Conservation (phyloP, 805 yeast species). For the Saccharomyces jurei region DNA sequence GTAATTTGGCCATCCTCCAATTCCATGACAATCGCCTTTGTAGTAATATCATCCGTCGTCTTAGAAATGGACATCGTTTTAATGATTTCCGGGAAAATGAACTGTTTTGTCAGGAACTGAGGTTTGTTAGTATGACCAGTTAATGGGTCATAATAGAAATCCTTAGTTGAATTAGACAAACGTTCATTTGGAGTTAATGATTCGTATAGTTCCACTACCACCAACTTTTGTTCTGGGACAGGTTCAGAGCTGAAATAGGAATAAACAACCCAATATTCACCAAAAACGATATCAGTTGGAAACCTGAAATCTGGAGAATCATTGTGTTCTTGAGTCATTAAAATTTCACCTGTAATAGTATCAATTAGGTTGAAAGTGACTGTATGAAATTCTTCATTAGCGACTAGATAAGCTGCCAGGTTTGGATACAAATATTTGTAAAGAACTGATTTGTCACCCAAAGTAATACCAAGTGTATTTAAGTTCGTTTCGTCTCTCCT, state of each 20-base stretch:
- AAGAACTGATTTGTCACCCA: constrained; percentile 63
- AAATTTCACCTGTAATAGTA: constrained; percentile 56
- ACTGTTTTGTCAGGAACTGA: constrained; percentile 47
- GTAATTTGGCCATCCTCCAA: constrained; percentile 55
- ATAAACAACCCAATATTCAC: constrained; percentile 79
- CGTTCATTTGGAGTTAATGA: constrained; percentile 46
- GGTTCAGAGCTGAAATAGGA: constrained; percentile 49
- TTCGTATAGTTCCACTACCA: constrained; percentile 74
- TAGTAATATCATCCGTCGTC: constrained; percentile 60
- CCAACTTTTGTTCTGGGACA: constrained; percentile 47
- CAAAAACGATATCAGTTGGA: constrained; percentile 48
- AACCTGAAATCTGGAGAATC: constrained; percentile 36
- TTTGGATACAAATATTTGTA: constrained; percentile 82
- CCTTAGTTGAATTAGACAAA: constrained; percentile 14
- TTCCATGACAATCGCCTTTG: constrained; percentile 54
- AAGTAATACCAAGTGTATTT: constrained; percentile 58
- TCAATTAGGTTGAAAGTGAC: constrained; percentile 54
- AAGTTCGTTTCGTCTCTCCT: constrained; percentile 35
- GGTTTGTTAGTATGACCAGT: constrained; percentile 33
- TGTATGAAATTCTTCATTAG: constrained; percentile 20
- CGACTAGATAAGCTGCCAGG: constrained; percentile 44
- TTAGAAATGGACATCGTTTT: constrained; percentile 42
- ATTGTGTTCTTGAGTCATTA: constrained; percentile 38
- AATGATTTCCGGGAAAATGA: constrained; percentile 53
- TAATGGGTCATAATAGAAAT: constrained; percentile 9